Evolutionary conservation across 2,329 filamentous ascomycete genomes (phyloP), one percentile per base, ranked within the genome.

Genomic region (Samsoniella hepiali): DNA sequence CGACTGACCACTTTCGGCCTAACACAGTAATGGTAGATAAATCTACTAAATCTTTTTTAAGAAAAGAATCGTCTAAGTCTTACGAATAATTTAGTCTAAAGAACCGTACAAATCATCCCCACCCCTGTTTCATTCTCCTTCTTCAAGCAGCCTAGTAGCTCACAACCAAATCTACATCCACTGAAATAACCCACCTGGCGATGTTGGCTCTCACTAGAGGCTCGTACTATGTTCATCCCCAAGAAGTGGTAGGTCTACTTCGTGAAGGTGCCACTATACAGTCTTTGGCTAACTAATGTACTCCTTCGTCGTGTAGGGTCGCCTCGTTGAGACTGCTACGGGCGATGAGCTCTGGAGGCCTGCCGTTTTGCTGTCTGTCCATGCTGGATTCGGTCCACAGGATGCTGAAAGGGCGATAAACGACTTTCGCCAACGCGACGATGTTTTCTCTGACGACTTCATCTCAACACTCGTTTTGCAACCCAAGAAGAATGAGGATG

Each of bases 161-260:
- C 22, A 42, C 32, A 56, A 38, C 53, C 29, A 55, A 55, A 56
- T 56, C 36, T 56, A 7, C 53, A 42, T 40, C 53, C 53, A 15
- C 34, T 27, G 34, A 29, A 56, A 42, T n/a, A 38, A 13, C 32
- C 29, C 13, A n/a, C 17, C 31, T 8, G 31, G 31, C 17, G n/a
- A 57, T 57, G 54, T 57, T 3, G 54, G 36, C 22, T 57, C 54
- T 57, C 38, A 29, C 15, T 32, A 57, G 38, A 57, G 54, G 54
- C 54, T 55, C 54, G 54, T 57, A 57, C 54, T 57, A 57, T 57
- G 36, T 57, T 31, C 54, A 57, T 45, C 54, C 54, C 54, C 54
- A 57, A 57, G 54, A 57, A 57, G 54, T 57, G 54, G 54, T 57
- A 40, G 36, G 54, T 57, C 22, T 45, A 45, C 27, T 45, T 45